Conservation (phyloP, 202 grass and related monocot species). For the Hordeum pubiflorum region DNA sequence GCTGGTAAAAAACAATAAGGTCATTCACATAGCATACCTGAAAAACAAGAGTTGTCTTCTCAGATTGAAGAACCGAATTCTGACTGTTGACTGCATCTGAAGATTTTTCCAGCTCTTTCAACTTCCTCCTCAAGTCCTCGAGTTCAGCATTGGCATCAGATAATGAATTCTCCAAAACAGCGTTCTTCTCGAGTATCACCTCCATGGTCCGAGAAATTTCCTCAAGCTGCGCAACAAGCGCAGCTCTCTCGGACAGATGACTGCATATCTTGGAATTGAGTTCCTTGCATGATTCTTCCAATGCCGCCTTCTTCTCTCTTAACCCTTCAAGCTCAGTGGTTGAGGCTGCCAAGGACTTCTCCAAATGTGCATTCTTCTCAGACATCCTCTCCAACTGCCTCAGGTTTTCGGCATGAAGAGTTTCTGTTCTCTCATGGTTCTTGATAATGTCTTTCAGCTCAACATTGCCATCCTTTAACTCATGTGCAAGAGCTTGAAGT, state of each 20-base stretch:
- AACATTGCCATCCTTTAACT: slow-evolving; percentile 61
- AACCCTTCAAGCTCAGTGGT: slow-evolving; percentile 54
- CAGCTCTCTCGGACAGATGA: slow-evolving; percentile 40
- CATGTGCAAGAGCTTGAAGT: slow-evolving; percentile 51
- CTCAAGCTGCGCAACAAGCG: slow-evolving; percentile 51
- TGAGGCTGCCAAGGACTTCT: slow-evolving; percentile 48
- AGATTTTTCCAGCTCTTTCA: slow-evolving; percentile 45
- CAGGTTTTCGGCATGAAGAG: slow-evolving; percentile 45
- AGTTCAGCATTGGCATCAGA: slow-evolving; percentile 55
- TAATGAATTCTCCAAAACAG: slow-evolving; percentile 49
- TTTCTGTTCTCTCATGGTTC: slow-evolving; percentile 43
- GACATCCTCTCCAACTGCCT: slow-evolving; percentile 52
- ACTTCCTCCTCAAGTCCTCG: slow-evolving; percentile 40
- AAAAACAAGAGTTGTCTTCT: slow-evolving; percentile 55
- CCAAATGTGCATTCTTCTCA: slow-evolving; percentile 49
- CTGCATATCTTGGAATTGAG: slow-evolving; percentile 41
- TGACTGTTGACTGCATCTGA: slow-evolving; percentile 40
- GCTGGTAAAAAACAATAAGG: slow-evolving; percentile 3
- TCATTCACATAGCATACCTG: slow-evolving; percentile 42
- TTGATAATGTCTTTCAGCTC: slow-evolving; percentile 76
- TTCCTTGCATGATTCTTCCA: slow-evolving; percentile 67
- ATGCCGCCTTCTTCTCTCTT: slow-evolving; percentile 40
- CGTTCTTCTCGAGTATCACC: slow-evolving; percentile 50
- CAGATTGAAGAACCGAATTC: slow-evolving; percentile 45
- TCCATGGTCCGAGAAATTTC: slow-evolving; percentile 57